Conservation (phyloP, 2,329 filamentous ascomycete species). For the Penicillium psychrosexuale region DNA sequence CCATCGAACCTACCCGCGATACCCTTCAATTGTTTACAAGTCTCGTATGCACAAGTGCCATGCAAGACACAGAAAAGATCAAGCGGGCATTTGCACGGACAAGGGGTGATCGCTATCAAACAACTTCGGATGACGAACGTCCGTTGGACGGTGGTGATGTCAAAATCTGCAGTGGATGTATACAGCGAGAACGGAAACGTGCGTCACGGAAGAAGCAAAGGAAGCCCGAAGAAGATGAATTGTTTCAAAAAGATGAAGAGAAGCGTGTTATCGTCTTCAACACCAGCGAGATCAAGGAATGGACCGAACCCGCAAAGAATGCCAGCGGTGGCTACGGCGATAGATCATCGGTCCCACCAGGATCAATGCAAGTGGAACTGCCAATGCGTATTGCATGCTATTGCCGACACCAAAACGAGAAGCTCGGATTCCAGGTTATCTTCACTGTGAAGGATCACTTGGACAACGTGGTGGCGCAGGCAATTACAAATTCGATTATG, state of each 20-base stretch:
- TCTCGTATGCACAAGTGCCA: constrained; percentile 88
- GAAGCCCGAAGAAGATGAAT: constrained; percentile 85
- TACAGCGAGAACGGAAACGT: constrained; percentile 84
- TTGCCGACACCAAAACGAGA: constrained; percentile 91
- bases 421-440: constrained; percentile 86
- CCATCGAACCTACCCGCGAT: constrained; percentile 64
- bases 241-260: constrained; percentile 77
- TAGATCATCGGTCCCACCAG: constrained; percentile 43
- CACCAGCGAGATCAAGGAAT: constrained; percentile 80
- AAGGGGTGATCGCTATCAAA: constrained; percentile 39
- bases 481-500: constrained; percentile 83
- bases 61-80: constrained; percentile 67
- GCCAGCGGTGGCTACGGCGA: constrained; percentile 47
- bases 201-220: constrained; percentile 90
- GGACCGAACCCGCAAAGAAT: constrained; percentile 62
- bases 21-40: constrained; percentile 75
- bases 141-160: constrained; percentile 91
- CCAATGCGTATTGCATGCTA: constrained; percentile 98
- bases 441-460: constrained; percentile 86
- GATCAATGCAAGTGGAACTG: constrained; percentile 73
- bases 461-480: constrained; percentile 75
- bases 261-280: constrained; percentile 88
- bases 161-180: constrained; percentile 86
- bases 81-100: constrained; percentile 65
- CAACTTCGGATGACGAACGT: constrained; percentile 60